A percentile compares a stretch with the other conserved stretches of the same genome.
Conservation (phyloP, 768 basidiomycete species). For the Pluteus cervinus region DNA sequence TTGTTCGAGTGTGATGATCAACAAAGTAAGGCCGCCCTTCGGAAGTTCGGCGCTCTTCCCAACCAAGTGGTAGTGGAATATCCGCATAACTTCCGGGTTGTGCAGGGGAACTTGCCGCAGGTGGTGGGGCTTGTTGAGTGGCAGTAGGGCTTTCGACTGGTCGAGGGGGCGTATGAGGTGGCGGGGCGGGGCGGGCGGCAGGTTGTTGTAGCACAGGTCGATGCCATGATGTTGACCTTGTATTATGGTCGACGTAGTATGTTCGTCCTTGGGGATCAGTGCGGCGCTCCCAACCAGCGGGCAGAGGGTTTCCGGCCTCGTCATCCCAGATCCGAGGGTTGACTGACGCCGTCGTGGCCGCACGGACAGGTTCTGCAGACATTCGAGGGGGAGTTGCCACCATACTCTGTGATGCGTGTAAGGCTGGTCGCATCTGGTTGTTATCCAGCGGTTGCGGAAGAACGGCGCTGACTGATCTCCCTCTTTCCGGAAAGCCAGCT, state of each 20-base stretch:
- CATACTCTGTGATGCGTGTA: constrained; percentile 16
- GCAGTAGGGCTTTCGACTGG: constrained; percentile 19
- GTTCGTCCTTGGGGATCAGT: constrained; percentile 62
- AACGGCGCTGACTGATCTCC: too few relatives aligned
- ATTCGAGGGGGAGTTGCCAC: constrained; percentile 12
- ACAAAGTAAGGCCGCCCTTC: constrained; percentile 71
- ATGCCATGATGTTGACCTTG: constrained; percentile 78
- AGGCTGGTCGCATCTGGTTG: not conserved
- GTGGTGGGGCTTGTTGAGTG: constrained; percentile 13
- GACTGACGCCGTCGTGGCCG: constrained; percentile 11
- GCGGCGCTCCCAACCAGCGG: constrained; percentile 80
- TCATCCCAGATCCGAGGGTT: constrained; percentile 37
- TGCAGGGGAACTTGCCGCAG: constrained; percentile 20
- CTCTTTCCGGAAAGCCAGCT: too few relatives aligned
- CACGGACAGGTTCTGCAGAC: constrained; percentile 13
- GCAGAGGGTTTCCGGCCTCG: constrained; percentile 59
- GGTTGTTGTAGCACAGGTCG: constrained; percentile 35
- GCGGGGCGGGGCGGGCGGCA: constrained; percentile 15
- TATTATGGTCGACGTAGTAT: constrained; percentile 88
- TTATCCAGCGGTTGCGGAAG: constrained; percentile 5
- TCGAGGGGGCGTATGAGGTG: constrained; percentile 18
- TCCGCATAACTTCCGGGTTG: constrained; percentile 42
- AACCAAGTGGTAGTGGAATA: constrained; percentile 77
- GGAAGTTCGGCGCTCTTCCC: constrained; percentile 90
- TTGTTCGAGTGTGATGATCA: constrained; percentile 77